Evolutionary conservation across 169 alveolate species (phyloP).

Genomic region (Cyclospora cayetanensis): DNA sequence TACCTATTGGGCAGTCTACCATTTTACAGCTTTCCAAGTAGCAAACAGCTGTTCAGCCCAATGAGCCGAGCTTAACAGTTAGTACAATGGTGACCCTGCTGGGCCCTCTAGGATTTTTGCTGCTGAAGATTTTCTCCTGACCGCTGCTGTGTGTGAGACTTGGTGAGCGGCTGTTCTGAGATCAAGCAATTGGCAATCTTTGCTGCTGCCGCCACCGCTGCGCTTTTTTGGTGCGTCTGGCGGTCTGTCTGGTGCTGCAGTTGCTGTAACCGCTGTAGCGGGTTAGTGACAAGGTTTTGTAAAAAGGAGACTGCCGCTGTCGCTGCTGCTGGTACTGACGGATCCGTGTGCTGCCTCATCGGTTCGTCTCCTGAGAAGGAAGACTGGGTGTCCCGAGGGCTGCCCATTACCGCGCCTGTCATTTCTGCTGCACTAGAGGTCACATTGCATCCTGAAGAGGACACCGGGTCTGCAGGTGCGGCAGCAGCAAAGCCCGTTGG

Average conservation of each 20-base stretch:
- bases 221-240: not conserved
- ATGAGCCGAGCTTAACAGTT: too few relatives aligned
- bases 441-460: not conserved
- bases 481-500: not conserved
- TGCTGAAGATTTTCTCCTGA: not conserved
- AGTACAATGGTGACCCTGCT: too few relatives aligned
- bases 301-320: slow-evolving; percentile 32
- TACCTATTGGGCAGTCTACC: too few relatives aligned
- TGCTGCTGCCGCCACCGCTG: slow-evolving; percentile 17
- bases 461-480: not conserved
- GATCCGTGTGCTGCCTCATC: not conserved
- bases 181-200: not conserved
- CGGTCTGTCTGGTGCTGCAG: slow-evolving; percentile 6
- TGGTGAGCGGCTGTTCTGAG: not conserved
- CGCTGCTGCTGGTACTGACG: not conserved
- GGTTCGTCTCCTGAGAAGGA: too few relatives aligned
- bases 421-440: not conserved
- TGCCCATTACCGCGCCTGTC: not conserved
- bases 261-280: slow-evolving; percentile 25
- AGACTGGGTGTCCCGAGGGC: not conserved
- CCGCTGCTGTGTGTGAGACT: not conserved
- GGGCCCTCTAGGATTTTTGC: too few relatives aligned
- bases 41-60: too few relatives aligned
- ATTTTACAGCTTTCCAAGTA: too few relatives aligned
- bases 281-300: not conserved